phyloP scores from a whole-genome alignment of 108 stramenopile genomes.

The Epithemia pelagica region DNA sequence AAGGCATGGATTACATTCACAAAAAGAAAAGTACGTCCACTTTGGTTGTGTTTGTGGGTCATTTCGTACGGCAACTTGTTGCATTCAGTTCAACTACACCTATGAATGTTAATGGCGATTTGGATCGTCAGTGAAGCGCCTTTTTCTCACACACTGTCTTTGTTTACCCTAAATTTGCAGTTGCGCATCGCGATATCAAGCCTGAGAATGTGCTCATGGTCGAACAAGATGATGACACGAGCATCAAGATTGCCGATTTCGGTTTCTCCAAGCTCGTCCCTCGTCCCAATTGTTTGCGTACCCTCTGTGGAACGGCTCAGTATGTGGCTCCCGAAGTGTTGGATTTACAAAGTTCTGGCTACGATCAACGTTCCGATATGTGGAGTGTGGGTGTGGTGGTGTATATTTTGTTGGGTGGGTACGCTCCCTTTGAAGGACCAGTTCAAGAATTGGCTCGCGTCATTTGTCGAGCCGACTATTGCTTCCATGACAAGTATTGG shows the following conservation, averaged over 20 bases:
- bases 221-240: constrained; percentile 60
- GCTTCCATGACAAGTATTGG: constrained; percentile 78
- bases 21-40: constrained; percentile 29
- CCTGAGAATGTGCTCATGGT: constrained; percentile 80
- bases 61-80: no score
- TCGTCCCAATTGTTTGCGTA: constrained; percentile 53
- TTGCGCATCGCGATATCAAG: constrained; percentile 89
- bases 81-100: no score
- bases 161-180: no score
- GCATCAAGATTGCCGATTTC: constrained; percentile 95
- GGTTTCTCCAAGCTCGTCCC: constrained; percentile 89
- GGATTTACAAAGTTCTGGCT: constrained; percentile 33
- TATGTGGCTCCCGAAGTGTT: constrained; percentile 67
- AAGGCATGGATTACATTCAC: constrained; percentile 85
- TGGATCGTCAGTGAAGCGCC: no score
- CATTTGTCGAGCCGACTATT: constrained; percentile 46
- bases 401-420: constrained; percentile 90
- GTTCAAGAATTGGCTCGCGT: constrained; percentile 41
- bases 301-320: constrained; percentile 68
- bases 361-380: constrained; percentile 75
- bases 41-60: not conserved
- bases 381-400: constrained; percentile 94
- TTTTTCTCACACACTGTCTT: no score
- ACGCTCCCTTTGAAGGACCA: constrained; percentile 84
- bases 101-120: no score